phyloP scores from a whole-genome alignment of 192 early-diverging fungal genomes.

The Mortierella alpina region DNA sequence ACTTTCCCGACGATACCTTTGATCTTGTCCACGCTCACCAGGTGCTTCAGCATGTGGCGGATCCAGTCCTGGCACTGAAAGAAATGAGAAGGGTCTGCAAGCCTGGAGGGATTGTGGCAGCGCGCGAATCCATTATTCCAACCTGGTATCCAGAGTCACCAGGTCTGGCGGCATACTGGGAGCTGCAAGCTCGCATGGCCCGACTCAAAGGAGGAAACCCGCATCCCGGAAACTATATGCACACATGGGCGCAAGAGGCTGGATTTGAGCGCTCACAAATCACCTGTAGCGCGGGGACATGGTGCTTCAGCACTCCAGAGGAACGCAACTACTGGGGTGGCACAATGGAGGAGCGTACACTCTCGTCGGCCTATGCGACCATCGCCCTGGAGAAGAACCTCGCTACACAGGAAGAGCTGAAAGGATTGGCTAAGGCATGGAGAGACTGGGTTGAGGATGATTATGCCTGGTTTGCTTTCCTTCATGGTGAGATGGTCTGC shows the following conservation, averaged over 20 bases:
- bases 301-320: slow-evolving; percentile 20
- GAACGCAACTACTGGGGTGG: slow-evolving; percentile 24
- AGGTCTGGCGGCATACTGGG: slow-evolving; percentile 15
- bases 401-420: slow-evolving; percentile 15
- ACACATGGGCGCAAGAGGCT: slow-evolving; percentile 15
- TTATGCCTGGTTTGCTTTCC: slow-evolving; percentile 13
- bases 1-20: slow-evolving; percentile 23
- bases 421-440: slow-evolving; percentile 10
- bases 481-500: slow-evolving; percentile 23
- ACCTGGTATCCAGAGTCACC: slow-evolving; percentile 22
- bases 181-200: slow-evolving; percentile 5
- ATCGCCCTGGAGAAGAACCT: slow-evolving; percentile 7
- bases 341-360: slow-evolving; percentile 11
- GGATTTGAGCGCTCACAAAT: slow-evolving; percentile 29
- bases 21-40: slow-evolving; percentile 25
- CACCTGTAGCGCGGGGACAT: slow-evolving; percentile 15
- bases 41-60: slow-evolving; percentile 23
- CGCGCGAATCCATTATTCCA: slow-evolving; percentile 3
- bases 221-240: slow-evolving; percentile 8
- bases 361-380: slow-evolving; percentile 17
- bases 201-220: slow-evolving; percentile 17
- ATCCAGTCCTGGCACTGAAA: slow-evolving; percentile 15
- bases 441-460: slow-evolving; percentile 13
- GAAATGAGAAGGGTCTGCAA: slow-evolving; percentile 19
- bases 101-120: slow-evolving; percentile 17